A percentile compares a stretch with the other conserved stretches of the same genome.
Evolutionary conservation across 23 red algal genomes (phyloP).

Genomic region (Cyanidium caldarium): DNA sequence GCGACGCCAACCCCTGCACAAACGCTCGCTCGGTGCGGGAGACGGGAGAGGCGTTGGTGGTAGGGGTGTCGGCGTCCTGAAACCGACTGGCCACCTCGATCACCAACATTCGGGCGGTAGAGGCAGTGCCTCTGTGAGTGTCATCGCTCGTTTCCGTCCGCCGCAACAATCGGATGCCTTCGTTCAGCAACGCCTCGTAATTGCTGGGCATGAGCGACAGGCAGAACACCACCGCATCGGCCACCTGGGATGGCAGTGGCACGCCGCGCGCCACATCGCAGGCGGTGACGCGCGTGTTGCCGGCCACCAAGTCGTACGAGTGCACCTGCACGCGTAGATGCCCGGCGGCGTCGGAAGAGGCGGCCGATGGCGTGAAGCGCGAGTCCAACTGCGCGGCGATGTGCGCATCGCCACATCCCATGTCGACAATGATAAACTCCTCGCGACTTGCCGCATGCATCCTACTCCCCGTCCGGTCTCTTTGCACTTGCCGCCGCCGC

Average conservation of each 20-base stretch:
- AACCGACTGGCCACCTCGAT: neutral
- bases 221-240: constrained; percentile 79
- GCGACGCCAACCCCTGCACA: neutral
- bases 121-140: neutral
- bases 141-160: too few species aligned
- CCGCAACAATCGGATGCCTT: neutral
- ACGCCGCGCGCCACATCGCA: constrained; percentile 56
- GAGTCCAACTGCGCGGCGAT: constrained; percentile 55
- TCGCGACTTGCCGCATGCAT: neutral
- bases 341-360: neutral
- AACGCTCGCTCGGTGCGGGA: neutral
- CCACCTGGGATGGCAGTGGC: constrained; percentile 12
- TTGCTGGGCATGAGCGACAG: constrained; percentile 92
- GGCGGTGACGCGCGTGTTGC: constrained; percentile 31
- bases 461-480: too few species aligned
- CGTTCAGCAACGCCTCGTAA: constrained; percentile 47
- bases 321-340: constrained; percentile 10
- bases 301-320: constrained; percentile 75
- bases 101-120: neutral
- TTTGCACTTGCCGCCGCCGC: too few species aligned
- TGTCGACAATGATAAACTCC: neutral
- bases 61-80: neutral
- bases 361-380: constrained; percentile 40
- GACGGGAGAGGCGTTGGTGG: neutral
- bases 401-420: neutral